Base-by-base conservation (phyloP, 2,329 filamentous ascomycete species). In the Verticillium tricorpus region DNA sequence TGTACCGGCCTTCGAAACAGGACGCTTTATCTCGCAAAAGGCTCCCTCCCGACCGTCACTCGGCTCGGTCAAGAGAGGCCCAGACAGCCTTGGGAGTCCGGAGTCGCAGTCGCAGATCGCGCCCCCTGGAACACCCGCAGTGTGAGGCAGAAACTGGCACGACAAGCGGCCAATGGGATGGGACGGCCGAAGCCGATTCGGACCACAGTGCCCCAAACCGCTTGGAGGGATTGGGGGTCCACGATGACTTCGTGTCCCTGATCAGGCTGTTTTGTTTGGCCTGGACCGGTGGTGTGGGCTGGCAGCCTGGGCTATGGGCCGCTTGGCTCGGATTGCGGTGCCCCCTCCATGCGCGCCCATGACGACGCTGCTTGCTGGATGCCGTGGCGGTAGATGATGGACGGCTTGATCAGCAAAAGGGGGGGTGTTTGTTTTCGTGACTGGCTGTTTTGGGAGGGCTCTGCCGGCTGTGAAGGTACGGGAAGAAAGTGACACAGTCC, bases 171-270 rank as follows among this genome's bases (percentile, higher is more conserved):
- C 64, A 65, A 64, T 65, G 40, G 63, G 61, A 59, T 56, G 52
- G 17, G 54, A 57, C 64, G 59, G 59, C 61, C 64, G 62, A 63
- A 59, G 61, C 64, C 63, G 64, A 64, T 64, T 63, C 63, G 64
- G 63, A 64, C 64, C 64, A 63, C 61, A 62, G 64, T 58, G 56
- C 56, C 28, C 28, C n/a, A 14, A 52, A 52, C 17, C 2, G 45
- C 22, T 52, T 52, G n/a, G 45, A 25, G 45, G n/a, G n/a, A 52
- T 22, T 25, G 45, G 45, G 45, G 45, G 45, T 52, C 45, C 45
- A 52, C 45, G 45, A 52, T 52, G 45, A 19, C 45, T 52, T 52
- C 45, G 45, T 52, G 45, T 52, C 45, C 45, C 7, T 8, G 45
- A 19, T 11, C 45, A 11, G 19, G n/a, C 45, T 52, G 45, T 22